Evolutionary conservation across 148 eudicot genomes (phyloP), one percentile per base, ranked within the genome.

Genomic region (Heliamphora exappendiculata): DNA sequence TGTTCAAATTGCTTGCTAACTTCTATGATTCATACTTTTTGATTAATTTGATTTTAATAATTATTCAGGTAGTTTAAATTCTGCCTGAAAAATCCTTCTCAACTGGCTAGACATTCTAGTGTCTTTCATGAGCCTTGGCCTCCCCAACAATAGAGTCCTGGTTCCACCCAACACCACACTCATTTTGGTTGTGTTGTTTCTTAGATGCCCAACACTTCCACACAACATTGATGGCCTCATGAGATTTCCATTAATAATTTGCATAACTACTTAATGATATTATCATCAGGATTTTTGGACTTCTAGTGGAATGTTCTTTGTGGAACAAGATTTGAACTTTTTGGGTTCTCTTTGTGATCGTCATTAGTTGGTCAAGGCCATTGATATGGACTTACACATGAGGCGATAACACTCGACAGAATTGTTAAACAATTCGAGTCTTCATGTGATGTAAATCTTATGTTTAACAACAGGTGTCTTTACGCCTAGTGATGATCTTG

Each of bases 401-500:
- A 16, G n/a, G 76, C 65, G 39, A 22, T 11, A 20, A 17, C n/a
- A n/a, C 22, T 74, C 12, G 37, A 28, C 37, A 60, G 53, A 24
- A 28, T 7, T 57, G 31, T 22, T 1, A 39, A 16, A 28, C 26
- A 31, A n/a, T 29, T 13, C 33, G 28, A 12, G 41, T 50, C 17
- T 64, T 39, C 12, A 22, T 5, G 28, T 70, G 22, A 49, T 57
- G 54, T 12, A 24, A 64, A 37, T 0, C 45, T 1, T 20, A 45
- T 54, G 17, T 55, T 70, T 13, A 39, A 78, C 58, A 31, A 73
- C 83, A 95, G 99, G 99, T 77, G 80, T 91, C 54, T 95, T 91
- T 79, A 92, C 97, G 24, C 94, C 96, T 6, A 82, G 84, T 75
- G 99, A 95, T 75, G 92, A 91, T 70, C 87, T 95, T 50, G 96